These are phyloP conservation scores for Rhazya stricta DNA, from an alignment of 257 asterid genomes.

Conservation along the genomic window DNA sequence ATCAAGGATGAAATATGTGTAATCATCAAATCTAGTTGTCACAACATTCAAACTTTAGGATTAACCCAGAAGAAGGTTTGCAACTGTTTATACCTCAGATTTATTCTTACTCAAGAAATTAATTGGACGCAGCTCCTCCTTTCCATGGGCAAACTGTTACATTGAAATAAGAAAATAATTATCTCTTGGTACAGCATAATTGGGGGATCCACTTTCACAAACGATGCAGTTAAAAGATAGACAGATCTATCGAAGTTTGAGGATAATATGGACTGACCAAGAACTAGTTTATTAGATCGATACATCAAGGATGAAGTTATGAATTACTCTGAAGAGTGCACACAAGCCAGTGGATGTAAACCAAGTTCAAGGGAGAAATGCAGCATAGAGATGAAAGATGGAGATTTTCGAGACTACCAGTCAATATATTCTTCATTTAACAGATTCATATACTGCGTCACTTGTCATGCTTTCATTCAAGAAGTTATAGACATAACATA, in stretches of 20 bases:
- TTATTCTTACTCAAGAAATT: slow-evolving; percentile 36
- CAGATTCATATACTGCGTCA: background rate
- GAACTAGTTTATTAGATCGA: background rate
- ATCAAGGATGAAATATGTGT: background rate
- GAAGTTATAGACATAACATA: background rate
- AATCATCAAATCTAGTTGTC: background rate
- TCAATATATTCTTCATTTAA: background rate
- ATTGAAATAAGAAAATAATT: slow-evolving; percentile 10
- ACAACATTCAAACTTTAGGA: background rate
- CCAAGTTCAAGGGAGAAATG: background rate
- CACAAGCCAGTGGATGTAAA: background rate
- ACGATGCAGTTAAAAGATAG: background rate
- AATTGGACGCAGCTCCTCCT: slow-evolving; percentile 46
- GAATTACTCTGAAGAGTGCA: background rate
- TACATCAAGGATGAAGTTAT: background rate
- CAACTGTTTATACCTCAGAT: slow-evolving; percentile 41
- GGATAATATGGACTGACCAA: background rate
- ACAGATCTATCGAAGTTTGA: slow-evolving; percentile 7
- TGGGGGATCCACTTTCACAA: background rate
- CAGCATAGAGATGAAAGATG: background rate
- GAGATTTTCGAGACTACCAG: background rate
- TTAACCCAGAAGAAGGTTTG: background rate
- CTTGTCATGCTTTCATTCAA: background rate
- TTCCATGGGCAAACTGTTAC: slow-evolving; percentile 56
- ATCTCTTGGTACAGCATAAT: background rate